Evolutionary conservation across 768 basidiomycete genomes (phyloP).

Genomic region (Phaffia tasmanica): DNA sequence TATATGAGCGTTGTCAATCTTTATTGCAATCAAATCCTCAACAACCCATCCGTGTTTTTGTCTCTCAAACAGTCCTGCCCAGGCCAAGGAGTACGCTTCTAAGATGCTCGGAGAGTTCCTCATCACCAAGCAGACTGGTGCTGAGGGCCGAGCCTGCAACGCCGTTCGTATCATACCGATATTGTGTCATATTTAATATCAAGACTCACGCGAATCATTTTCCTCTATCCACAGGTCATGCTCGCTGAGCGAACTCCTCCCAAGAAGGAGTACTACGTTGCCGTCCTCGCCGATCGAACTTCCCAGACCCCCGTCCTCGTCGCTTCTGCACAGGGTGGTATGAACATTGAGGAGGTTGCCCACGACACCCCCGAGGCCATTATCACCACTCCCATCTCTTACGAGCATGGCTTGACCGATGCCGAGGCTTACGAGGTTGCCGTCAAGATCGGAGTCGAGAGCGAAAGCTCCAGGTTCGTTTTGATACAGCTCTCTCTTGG

Average conservation of each 20-base stretch:
- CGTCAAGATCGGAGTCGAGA: slow-evolving; percentile 79
- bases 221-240: slow-evolving; percentile 62
- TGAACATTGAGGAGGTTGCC: slow-evolving; percentile 99
- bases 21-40: background rate
- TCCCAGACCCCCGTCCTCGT: slow-evolving; percentile 84
- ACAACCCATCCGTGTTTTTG: slow-evolving; percentile 25
- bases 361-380: slow-evolving; percentile 88
- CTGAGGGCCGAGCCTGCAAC: slow-evolving; percentile 82
- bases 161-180: slow-evolving; percentile 49
- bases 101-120: slow-evolving; percentile 93
- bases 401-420: slow-evolving; percentile 65
- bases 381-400: slow-evolving; percentile 85
- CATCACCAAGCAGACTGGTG: slow-evolving; percentile 98
- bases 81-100: slow-evolving; percentile 72
- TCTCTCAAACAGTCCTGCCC: slow-evolving; percentile 52
- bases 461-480: slow-evolving; percentile 48
- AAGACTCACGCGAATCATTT: background rate
- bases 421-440: slow-evolving; percentile 64
- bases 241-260: slow-evolving; percentile 88
- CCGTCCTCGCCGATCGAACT: slow-evolving; percentile 87
- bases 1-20: background rate
- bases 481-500: background rate
- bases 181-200: background rate
- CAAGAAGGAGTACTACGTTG: slow-evolving; percentile 94
- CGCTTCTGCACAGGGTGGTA: slow-evolving; percentile 86